These are phyloP conservation scores for Triticum timopheevii DNA, from an alignment of 176 grass and related monocot genomes.

Conservation along the genomic window DNA sequence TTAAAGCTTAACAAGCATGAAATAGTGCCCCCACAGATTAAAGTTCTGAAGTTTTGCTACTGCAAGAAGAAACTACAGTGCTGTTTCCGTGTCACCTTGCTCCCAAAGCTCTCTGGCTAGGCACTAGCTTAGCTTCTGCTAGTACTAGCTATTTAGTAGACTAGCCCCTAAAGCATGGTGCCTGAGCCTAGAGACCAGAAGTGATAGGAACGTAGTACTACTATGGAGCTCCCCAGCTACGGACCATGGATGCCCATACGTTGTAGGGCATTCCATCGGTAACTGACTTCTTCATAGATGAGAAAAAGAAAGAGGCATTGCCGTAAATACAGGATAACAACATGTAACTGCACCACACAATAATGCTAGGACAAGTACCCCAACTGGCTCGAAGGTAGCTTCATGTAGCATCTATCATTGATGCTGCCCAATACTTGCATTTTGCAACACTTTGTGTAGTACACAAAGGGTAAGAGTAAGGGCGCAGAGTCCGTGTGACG, in stretches of 20 bases:
- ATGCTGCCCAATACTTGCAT: neutral
- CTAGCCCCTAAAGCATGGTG: neutral
- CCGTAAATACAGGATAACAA: slow-evolving; percentile 22
- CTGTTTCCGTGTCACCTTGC: neutral
- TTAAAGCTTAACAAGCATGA: neutral
- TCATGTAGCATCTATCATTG: slow-evolving; percentile 4
- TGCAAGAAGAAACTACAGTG: neutral
- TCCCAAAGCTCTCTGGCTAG: neutral
- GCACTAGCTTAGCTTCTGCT: neutral
- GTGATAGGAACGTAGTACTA: neutral
- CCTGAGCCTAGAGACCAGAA: neutral
- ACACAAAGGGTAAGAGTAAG: neutral
- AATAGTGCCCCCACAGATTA: neutral
- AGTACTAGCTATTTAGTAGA: neutral
- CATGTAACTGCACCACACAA: neutral
- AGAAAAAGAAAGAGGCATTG: neutral
- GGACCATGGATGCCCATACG: neutral
- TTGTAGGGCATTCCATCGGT: neutral
- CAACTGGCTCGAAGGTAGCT: neutral
- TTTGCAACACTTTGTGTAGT: neutral
- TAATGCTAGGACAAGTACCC: slow-evolving; percentile 13
- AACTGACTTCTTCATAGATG: neutral
- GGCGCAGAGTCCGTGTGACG: neutral
- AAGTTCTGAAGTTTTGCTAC: neutral
- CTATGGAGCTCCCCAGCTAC: neutral